Base-by-base conservation (phyloP, 2,329 filamentous ascomycete species). In the Diaporthe aspalathi region DNA sequence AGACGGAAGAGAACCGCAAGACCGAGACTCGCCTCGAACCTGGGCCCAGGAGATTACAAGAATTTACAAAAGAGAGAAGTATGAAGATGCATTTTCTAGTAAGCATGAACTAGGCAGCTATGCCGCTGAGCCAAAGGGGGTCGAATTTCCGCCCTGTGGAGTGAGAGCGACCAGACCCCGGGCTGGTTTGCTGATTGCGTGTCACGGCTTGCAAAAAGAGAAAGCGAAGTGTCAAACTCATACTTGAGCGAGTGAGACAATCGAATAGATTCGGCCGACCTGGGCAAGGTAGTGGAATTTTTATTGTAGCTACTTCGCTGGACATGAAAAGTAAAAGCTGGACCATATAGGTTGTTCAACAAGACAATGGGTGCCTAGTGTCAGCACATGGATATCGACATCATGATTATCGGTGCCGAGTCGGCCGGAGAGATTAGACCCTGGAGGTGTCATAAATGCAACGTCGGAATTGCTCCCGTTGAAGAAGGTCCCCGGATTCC, bases 171-270 rank as follows among this genome's bases (percentile, higher is more conserved):
- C 29, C 43, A 38, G 43, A n/a, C 29, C 35, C 27, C 60, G 20
- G 11, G 20, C 17, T 8, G 40, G 22, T n/a, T n/a, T n/a, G 20
- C 12, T 17, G 43, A 17, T 1, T 32, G 7, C 27, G 16, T 9
- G 17, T 17, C 20, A 3, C 12, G 7, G n/a, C 3, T n/a, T 14
- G 17, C 12, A 20, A 32, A 35, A 8, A 35, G 5, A 3, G 43
- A 63, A 63, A 63, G 60, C 60, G 60, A 63, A 63, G 60, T 9
- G 27, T 38, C 60, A 49, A 12, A 17, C 60, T 63, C 60, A 49
- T 63, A 16, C 60, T 63, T 63, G 43, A 63, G 29, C 60, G 60
- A 50, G 60, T 40, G 12, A 22, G 29, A 6, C 3, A 20, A 17
- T n/a, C 24, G 43, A 38, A 22, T 20, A 8, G 3, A 24, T 22